phyloP scores from a whole-genome alignment of 305 asterid species.

The Solanum aculeatissimum region DNA sequence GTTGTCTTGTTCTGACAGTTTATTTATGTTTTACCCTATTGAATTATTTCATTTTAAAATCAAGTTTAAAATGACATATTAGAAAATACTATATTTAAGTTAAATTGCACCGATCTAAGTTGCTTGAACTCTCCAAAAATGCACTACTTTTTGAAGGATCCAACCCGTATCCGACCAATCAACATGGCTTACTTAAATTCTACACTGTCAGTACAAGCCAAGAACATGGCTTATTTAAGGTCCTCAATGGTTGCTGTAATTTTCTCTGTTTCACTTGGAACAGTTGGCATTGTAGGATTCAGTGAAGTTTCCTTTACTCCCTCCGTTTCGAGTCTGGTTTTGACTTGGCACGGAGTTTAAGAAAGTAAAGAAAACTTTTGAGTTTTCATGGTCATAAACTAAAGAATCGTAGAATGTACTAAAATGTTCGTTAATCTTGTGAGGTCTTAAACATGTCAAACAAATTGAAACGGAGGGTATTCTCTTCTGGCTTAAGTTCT shows the following conservation, averaged over 20 bases:
- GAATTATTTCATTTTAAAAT: not conserved
- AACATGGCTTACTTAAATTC: not conserved
- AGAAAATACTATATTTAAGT: not conserved
- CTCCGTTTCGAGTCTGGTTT: fast-evolving
- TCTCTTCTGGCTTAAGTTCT: too few species aligned
- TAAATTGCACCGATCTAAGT: not conserved
- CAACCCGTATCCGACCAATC: not conserved
- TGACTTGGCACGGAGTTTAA: not conserved
- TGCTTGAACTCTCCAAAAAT: not conserved
- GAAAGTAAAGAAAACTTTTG: not conserved
- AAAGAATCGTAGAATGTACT: not conserved
- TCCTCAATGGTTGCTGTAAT: constrained; percentile 20
- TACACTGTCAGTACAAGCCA: too few species aligned
- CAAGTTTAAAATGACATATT: not conserved
- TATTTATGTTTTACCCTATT: not conserved
- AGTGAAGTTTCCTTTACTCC: not conserved
- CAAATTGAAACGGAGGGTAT: not conserved
- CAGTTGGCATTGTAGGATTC: constrained; percentile 6
- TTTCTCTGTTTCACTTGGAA: constrained; percentile 2
- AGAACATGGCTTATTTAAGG: constrained; percentile 1
- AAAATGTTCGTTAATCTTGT: not conserved
- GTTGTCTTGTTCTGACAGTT: not conserved
- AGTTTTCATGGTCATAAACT: not conserved
- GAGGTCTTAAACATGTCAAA: not conserved
- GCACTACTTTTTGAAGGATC: not conserved